Evolutionary conservation across 805 yeast species (phyloP).

Genomic region (Helenozyma baotianmanensis): DNA sequence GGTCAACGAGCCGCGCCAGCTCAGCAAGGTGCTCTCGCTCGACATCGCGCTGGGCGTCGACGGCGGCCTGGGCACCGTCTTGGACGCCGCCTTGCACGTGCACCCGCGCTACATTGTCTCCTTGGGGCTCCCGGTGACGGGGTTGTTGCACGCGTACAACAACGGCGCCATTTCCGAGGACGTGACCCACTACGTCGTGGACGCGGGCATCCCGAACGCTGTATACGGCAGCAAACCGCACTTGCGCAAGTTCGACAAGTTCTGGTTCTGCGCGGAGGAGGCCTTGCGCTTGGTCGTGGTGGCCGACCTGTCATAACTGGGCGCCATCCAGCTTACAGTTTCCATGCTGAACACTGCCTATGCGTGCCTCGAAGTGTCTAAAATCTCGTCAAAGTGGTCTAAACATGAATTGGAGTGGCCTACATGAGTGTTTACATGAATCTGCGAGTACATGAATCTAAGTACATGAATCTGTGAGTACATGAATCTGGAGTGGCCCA

Average conservation of each 20-base stretch:
- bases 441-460: too few relatives aligned
- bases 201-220: constrained; percentile 64
- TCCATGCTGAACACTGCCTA: too few relatives aligned
- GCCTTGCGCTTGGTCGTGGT: constrained; percentile 3
- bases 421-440: too few relatives aligned
- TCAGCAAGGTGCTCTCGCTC: constrained; percentile 53
- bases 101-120: constrained; percentile 59
- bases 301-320: too few relatives aligned
- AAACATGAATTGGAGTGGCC: too few relatives aligned
- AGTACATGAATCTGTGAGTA: too few relatives aligned
- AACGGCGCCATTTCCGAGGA: constrained; percentile 43
- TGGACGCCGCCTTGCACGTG: constrained; percentile 29
- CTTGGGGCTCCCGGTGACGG: constrained; percentile 68
- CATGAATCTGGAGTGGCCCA: too few relatives aligned
- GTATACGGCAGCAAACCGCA: constrained; percentile 40
- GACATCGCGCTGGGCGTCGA: constrained; percentile 84
- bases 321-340: too few relatives aligned
- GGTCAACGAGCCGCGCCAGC: constrained; percentile 50
- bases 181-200: constrained; percentile 57
- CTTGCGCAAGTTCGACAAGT: constrained; percentile 41
- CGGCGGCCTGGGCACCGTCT: constrained; percentile 65
- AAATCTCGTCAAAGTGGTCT: too few relatives aligned
- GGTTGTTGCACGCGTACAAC: constrained; percentile 56
- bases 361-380: too few relatives aligned
- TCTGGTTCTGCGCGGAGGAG: constrained; percentile 39